Evolutionary conservation across 306 rosid species (phyloP).

Genomic region (Cyclanthera cordifolia): DNA sequence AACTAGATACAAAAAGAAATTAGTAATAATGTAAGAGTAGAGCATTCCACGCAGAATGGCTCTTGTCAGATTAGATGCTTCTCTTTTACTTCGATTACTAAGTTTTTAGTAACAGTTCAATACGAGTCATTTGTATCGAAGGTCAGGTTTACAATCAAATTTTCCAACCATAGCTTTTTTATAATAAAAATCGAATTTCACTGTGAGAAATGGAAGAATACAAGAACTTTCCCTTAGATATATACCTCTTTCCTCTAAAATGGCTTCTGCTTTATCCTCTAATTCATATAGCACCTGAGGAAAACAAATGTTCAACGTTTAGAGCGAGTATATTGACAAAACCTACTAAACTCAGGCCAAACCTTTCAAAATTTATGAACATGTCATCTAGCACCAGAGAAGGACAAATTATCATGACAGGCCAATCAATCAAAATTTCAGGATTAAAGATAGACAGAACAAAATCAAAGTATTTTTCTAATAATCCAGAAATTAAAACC

Average conservation of each 20-base stretch:
- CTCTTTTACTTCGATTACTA: no score
- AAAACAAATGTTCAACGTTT: constrained; percentile 7
- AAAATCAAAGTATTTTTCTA: no score
- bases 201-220: no score
- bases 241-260: constrained; percentile 82
- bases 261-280: constrained; percentile 81
- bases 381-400: background rate
- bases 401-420: background rate
- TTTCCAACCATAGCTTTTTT: no score
- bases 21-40: no score
- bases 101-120: no score
- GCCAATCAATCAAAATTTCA: background rate
- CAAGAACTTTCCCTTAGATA: background rate
- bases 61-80: no score
- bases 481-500: no score
- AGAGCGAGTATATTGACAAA: background rate
- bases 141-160: background rate
- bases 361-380: background rate
- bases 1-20: background rate
- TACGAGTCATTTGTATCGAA: background rate
- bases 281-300: constrained; percentile 71
- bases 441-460: background rate
- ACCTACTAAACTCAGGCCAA: background rate
- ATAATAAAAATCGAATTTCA: no score
- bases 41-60: no score